Percentiles rank a stretch among this genome's conserved stretches.
These are phyloP conservation scores for Sanghuangporus baumii DNA, from an alignment of 1,284 basidiomycete genomes.

Conservation along the genomic window DNA sequence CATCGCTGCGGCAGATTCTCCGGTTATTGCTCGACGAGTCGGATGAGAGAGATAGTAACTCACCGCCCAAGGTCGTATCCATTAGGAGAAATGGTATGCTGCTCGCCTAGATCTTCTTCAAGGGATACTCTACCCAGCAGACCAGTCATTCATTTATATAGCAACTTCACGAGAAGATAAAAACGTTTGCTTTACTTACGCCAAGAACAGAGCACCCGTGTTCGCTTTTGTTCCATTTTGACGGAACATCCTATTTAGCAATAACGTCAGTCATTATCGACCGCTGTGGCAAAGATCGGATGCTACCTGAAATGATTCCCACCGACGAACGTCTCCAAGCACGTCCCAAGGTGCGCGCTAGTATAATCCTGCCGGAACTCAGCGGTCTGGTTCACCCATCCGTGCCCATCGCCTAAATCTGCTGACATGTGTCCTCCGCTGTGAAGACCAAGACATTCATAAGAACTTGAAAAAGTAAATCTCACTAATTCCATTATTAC, in stretches of 20 bases:
- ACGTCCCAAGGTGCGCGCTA: slow-evolving; percentile 17
- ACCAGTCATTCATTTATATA: neutral
- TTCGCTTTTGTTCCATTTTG: slow-evolving; percentile 62
- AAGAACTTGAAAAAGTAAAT: slow-evolving; percentile 34
- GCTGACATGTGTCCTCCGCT: slow-evolving; percentile 48
- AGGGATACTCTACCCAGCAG: slow-evolving; percentile 46
- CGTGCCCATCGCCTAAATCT: slow-evolving; percentile 5
- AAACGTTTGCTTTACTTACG: slow-evolving; percentile 37
- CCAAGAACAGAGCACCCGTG: slow-evolving; percentile 63
- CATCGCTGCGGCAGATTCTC: slow-evolving; percentile 28
- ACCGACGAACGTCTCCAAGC: slow-evolving; percentile 21
- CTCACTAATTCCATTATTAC: neutral
- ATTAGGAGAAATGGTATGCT: slow-evolving; percentile 47
- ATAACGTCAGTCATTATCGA: neutral
- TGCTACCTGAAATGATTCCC: neutral
- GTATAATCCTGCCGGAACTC: slow-evolving; percentile 68
- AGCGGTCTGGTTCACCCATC: slow-evolving; percentile 39
- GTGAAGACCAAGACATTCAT: slow-evolving; percentile 68
- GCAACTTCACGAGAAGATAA: neutral
- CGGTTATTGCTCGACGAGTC: neutral
- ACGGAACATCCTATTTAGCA: slow-evolving; percentile 51
- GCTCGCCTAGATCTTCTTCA: slow-evolving; percentile 44
- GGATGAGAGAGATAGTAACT: neutral
- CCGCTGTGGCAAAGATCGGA: too few relatives aligned
- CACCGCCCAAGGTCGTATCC: slow-evolving; percentile 24